phyloP scores from a whole-genome alignment of 352 stramenopile genomes.

The Globisporangium nunn region DNA sequence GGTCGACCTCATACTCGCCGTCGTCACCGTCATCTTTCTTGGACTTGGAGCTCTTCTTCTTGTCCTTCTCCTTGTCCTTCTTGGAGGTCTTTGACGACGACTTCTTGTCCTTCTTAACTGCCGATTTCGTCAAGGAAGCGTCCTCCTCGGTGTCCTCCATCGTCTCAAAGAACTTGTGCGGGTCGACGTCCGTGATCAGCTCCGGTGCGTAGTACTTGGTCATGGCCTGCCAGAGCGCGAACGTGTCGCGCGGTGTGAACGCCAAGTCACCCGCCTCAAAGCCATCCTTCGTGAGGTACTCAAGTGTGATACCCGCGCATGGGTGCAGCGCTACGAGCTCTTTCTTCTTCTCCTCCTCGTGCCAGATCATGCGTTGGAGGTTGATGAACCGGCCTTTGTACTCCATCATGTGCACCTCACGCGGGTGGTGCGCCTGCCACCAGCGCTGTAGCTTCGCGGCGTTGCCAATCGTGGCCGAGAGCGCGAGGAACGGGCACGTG shows the following conservation, averaged over 20 bases:
- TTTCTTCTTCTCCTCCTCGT: constrained; percentile 60
- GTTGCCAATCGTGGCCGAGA: constrained; percentile 98
- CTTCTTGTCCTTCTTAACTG: constrained; percentile 24
- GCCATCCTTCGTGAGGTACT: constrained; percentile 79
- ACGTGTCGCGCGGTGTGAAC: constrained; percentile 97
- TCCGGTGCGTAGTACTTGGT: constrained; percentile 62
- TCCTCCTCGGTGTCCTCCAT: constrained; percentile 25
- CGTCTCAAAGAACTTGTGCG: constrained; percentile 91
- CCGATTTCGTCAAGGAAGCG: constrained; percentile 8
- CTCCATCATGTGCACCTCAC: constrained; percentile 90
- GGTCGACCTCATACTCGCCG: constrained; percentile 49
- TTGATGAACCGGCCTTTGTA: constrained; percentile 98
- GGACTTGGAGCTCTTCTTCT: constrained; percentile 53
- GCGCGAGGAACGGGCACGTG: constrained; percentile 95
- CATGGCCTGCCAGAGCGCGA: constrained; percentile 92
- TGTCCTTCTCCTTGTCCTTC: constrained; percentile 50
- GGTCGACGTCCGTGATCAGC: constrained; percentile 89
- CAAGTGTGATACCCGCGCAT: constrained; percentile 75
- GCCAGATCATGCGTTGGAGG: constrained; percentile 94
- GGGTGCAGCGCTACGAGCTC: constrained; percentile 77
- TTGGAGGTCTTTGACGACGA: constrained; percentile 18
- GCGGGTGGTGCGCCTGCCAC: constrained; percentile 89
- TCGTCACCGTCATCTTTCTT: constrained; percentile 70
- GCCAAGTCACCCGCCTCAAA: constrained; percentile 80
- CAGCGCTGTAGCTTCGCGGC: constrained; percentile 90